phyloP scores from a whole-genome alignment of 768 basidiomycete genomes.

The Rossbeevera mucosa region DNA sequence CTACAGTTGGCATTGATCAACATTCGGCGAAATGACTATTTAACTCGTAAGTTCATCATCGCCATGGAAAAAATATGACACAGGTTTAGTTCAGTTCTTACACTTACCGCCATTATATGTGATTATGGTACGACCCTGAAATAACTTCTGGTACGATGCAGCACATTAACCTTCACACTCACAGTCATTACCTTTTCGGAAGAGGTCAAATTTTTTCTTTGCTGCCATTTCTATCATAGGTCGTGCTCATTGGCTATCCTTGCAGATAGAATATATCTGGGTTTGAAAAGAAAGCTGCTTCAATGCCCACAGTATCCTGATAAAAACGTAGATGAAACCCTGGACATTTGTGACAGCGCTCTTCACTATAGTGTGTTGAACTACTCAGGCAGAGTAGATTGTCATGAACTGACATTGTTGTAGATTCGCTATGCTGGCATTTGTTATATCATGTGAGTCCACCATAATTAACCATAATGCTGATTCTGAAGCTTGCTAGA shows the following conservation, averaged over 20 bases:
- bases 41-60: not conserved
- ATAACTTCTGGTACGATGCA: not conserved
- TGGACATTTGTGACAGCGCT: not conserved
- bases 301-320: not conserved
- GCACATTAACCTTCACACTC: not conserved
- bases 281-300: not conserved
- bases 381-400: not conserved
- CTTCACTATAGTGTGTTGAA: not conserved
- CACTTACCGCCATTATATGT: not conserved
- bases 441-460: conserved; percentile 1
- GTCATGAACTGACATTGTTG: not conserved
- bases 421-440: conserved; percentile 14
- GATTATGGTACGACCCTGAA: not conserved
- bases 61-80: not conserved
- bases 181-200: not conserved
- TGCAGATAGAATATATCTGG: not conserved
- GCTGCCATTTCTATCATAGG: not conserved
- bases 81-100: not conserved
- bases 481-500: not conserved
- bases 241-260: not conserved
- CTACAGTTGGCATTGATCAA: not conserved
- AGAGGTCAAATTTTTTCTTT: too few species aligned
- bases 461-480: not conserved
- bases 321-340: not conserved
- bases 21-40: not conserved